These are phyloP conservation scores for Bonia amplexicaulis DNA, from an alignment of 176 grass and related monocot genomes.

Conservation along the genomic window DNA sequence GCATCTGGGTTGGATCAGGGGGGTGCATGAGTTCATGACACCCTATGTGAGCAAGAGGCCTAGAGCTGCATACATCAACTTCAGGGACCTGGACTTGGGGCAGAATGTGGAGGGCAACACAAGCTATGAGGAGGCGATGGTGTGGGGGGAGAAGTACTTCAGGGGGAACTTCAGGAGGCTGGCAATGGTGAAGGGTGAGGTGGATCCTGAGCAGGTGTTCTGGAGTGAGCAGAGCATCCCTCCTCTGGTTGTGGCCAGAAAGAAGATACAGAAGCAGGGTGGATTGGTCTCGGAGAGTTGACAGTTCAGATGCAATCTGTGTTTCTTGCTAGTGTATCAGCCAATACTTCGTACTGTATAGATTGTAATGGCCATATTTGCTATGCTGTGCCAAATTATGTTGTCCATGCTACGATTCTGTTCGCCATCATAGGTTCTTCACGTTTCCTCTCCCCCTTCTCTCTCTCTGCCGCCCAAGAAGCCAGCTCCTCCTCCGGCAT, in stretches of 20 bases:
- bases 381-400: background rate
- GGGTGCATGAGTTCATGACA: slow-evolving; percentile 39
- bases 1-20: slow-evolving; percentile 50
- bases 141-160: slow-evolving; percentile 72
- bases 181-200: slow-evolving; percentile 56
- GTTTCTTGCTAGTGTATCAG: background rate
- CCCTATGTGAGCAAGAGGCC: slow-evolving; percentile 54
- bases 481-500: background rate
- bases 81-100: slow-evolving; percentile 75
- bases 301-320: background rate
- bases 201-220: slow-evolving; percentile 76
- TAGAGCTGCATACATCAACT: slow-evolving; percentile 64
- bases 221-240: slow-evolving; percentile 89
- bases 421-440: background rate
- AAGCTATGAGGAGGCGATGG: slow-evolving; percentile 40
- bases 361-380: background rate
- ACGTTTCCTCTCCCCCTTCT: background rate
- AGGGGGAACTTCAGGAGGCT: slow-evolving; percentile 57
- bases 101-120: slow-evolving; percentile 37
- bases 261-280: background rate
- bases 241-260: slow-evolving; percentile 18
- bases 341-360: background rate
- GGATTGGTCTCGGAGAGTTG: background rate
- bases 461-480: background rate
- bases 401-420: background rate